Evolutionary conservation across 139 green algal genomes (phyloP).

Genomic region (Tetraselmis chui): DNA sequence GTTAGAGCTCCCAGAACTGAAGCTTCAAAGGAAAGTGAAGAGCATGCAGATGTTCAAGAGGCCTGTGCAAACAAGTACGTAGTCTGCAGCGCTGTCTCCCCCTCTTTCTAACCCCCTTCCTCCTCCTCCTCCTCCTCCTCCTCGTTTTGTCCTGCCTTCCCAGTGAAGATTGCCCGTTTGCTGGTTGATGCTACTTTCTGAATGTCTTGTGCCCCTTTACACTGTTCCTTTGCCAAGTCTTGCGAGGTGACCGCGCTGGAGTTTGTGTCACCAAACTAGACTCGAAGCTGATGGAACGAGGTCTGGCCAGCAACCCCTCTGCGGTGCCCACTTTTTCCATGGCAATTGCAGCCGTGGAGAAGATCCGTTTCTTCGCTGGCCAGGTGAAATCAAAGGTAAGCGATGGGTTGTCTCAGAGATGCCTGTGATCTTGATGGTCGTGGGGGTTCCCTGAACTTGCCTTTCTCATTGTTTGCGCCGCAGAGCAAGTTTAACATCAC

Average conservation of each 20-base stretch:
- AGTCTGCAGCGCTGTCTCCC: neutral
- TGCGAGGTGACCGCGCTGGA: constrained; percentile 71
- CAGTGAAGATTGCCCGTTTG: too few species aligned
- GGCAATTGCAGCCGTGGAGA: constrained; percentile 72
- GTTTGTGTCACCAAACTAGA: constrained; percentile 89
- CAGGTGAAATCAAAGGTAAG: constrained; percentile 4
- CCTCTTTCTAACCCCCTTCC: too few species aligned
- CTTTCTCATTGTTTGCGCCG: too few species aligned
- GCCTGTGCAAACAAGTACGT: constrained; percentile 41
- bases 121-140: neutral
- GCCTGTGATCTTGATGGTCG: too few species aligned
- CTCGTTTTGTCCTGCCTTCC: too few species aligned
- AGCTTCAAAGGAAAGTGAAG: constrained; percentile 57
- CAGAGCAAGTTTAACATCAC: constrained; percentile 74
- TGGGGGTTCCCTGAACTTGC: too few species aligned
- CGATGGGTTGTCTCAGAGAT: too few species aligned
- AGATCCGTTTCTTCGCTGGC: constrained; percentile 62
- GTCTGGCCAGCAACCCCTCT: constrained; percentile 53
- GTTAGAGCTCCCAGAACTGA: constrained; percentile 78
- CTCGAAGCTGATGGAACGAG: constrained; percentile 69
- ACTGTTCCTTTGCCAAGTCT: too few species aligned
- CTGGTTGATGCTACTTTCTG: too few species aligned
- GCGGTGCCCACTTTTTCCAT: constrained; percentile 57
- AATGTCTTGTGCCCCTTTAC: too few species aligned
- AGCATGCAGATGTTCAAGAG: constrained; percentile 89